Percentiles rank a stretch among this genome's conserved stretches.
phyloP scores from a whole-genome alignment of 768 basidiomycete genomes.

The Inosperma sp. region DNA sequence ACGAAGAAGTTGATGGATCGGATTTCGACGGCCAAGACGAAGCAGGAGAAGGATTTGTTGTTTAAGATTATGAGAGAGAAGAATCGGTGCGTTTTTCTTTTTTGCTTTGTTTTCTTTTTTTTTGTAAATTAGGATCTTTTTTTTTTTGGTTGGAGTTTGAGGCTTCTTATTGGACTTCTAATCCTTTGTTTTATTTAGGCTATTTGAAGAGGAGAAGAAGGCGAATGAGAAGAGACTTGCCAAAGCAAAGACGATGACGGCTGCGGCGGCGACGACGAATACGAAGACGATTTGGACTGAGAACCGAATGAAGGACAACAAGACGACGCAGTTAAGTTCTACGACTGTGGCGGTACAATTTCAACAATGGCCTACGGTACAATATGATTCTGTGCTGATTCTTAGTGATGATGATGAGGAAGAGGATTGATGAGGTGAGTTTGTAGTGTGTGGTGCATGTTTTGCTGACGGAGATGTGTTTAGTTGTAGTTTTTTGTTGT shows the following conservation, averaged over 20 bases:
- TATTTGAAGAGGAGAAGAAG: conserved; percentile 33
- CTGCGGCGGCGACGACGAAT: too few species aligned
- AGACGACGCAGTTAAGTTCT: too few species aligned
- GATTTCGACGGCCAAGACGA: conserved; percentile 42
- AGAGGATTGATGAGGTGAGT: not conserved
- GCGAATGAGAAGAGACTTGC: not conserved
- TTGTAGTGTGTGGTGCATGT: not conserved
- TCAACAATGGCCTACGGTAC: conserved; percentile 5
- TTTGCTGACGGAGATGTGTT: conserved; percentile 2
- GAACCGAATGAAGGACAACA: too few species aligned
- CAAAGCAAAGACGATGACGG: not conserved
- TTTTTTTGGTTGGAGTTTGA: too few species aligned
- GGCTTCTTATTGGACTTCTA: too few species aligned
- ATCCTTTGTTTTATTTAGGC: conserved; percentile 25
- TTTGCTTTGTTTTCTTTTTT: conserved; percentile 11
- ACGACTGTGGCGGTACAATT: not conserved
- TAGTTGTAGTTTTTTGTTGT: too few species aligned
- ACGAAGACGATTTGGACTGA: too few species aligned
- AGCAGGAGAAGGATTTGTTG: conserved; percentile 47
- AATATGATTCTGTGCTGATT: conserved; percentile 3
- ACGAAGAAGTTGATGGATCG: conserved; percentile 48
- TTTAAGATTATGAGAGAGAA: conserved; percentile 44
- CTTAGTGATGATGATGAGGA: conserved; percentile 20
- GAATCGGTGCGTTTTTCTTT: conserved; percentile 45
- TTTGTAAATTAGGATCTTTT: conserved; percentile 8